phyloP scores from a whole-genome alignment of 768 basidiomycete species.

The Tephrocybe sp. region DNA sequence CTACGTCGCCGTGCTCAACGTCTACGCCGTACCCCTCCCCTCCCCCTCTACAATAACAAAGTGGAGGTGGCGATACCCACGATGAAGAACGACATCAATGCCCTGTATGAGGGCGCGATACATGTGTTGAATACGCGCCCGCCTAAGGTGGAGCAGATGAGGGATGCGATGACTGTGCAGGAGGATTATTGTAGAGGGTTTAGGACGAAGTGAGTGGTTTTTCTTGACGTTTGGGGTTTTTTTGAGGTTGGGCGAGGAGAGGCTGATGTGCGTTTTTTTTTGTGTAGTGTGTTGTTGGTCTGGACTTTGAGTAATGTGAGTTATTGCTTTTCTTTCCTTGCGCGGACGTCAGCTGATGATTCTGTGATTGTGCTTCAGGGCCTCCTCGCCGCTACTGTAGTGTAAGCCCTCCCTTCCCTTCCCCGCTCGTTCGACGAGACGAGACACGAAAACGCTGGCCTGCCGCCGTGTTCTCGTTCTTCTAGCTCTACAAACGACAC shows the following conservation, averaged over 20 bases:
- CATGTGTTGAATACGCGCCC: slow-evolving; percentile 77
- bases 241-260: slow-evolving; percentile 1
- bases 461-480: not conserved
- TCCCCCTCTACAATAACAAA: slow-evolving; percentile 52
- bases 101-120: slow-evolving; percentile 89
- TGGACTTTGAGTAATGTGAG: slow-evolving; percentile 88
- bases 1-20: slow-evolving; percentile 91
- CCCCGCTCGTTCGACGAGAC: too few species aligned
- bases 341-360: slow-evolving; percentile 1
- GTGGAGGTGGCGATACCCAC: slow-evolving; percentile 88
- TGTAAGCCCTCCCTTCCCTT: slow-evolving; percentile 57
- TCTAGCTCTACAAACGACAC: slow-evolving; percentile 48
- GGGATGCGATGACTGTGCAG: slow-evolving; percentile 61
- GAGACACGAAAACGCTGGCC: not conserved
- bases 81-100: slow-evolving; percentile 85
- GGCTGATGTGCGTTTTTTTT: slow-evolving; percentile 13
- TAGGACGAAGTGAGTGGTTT: slow-evolving; percentile 79
- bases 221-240: too few species aligned
- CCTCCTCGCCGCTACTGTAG: slow-evolving; percentile 72
- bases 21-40: slow-evolving; percentile 60
- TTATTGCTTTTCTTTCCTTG: not conserved
- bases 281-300: slow-evolving; percentile 52
- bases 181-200: slow-evolving; percentile 90
- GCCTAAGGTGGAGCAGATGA: slow-evolving; percentile 66
- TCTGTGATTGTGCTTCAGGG: slow-evolving; percentile 38